Conservation (phyloP, 495 filamentous ascomycete genomes). For the Cudoniella acicularis region DNA sequence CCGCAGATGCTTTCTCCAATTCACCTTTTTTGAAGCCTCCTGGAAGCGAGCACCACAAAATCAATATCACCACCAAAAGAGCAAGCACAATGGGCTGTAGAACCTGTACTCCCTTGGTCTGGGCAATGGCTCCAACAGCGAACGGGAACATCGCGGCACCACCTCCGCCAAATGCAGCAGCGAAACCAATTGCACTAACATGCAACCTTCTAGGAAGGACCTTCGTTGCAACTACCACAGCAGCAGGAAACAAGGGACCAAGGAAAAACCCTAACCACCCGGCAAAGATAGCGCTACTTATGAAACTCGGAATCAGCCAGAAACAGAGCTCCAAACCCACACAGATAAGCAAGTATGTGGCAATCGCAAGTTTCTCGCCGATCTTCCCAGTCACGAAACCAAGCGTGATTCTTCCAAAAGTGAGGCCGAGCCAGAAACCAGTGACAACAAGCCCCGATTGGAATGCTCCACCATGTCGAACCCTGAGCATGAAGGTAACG, state of each 20-base stretch:
- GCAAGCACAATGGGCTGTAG: conserved; percentile 23
- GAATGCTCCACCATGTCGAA: conserved; percentile 66
- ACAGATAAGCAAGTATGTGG: conserved; percentile 56
- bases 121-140: conserved; percentile 77
- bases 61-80: conserved; percentile 17
- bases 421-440: conserved; percentile 84
- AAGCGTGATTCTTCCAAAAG: conserved; percentile 67
- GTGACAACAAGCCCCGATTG: conserved; percentile 74
- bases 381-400: conserved; percentile 64
- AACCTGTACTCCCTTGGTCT: conserved; percentile 72
- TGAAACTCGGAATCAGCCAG: conserved; percentile 77
- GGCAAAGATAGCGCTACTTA: conserved; percentile 70
- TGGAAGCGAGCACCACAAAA: conserved; percentile 23
- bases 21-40: conserved; percentile 25
- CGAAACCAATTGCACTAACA: conserved; percentile 79
- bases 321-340: conserved; percentile 71
- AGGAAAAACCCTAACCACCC: conserved; percentile 73
- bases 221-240: conserved; percentile 75
- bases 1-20: conserved; percentile 11
- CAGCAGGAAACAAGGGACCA: conserved; percentile 78
- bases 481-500: conserved; percentile 77
- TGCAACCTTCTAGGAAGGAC: conserved; percentile 74
- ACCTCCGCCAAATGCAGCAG: conserved; percentile 72
- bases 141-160: conserved; percentile 83
- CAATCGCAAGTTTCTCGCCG: conserved; percentile 66